Evolutionary conservation across 805 yeast genomes (phyloP).

Genomic region (Starmerella davenportii): DNA sequence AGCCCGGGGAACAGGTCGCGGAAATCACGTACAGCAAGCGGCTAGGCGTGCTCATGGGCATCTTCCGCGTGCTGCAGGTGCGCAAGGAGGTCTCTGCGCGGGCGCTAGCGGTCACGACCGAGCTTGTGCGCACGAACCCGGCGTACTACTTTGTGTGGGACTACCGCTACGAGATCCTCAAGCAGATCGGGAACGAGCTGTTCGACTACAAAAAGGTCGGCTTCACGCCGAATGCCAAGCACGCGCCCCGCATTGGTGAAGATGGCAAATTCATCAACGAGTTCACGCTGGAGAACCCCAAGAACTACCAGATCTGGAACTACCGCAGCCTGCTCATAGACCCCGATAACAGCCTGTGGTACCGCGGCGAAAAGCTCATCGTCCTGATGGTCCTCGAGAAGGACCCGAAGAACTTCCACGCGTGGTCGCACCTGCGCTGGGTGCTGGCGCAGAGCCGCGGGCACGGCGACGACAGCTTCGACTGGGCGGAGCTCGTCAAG

Average conservation of each 20-base stretch:
- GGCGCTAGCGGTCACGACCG: slow-evolving; percentile 47
- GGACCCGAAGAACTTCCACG: slow-evolving; percentile 86
- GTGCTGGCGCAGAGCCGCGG: slow-evolving; percentile 31
- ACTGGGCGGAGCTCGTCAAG: slow-evolving; percentile 24
- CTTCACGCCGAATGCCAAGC: slow-evolving; percentile 17
- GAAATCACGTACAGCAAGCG: slow-evolving; percentile 46
- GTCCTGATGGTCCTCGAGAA: slow-evolving; percentile 49
- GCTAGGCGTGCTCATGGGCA: slow-evolving; percentile 43
- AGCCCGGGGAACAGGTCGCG: slow-evolving; percentile 21
- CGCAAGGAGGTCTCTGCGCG: slow-evolving; percentile 48
- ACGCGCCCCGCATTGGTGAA: slow-evolving; percentile 16
- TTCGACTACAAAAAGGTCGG: slow-evolving; percentile 14
- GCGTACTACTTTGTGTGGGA: slow-evolving; percentile 88
- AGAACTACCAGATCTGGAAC: slow-evolving; percentile 96
- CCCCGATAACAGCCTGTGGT: slow-evolving; percentile 18
- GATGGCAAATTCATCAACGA: slow-evolving; percentile 71
- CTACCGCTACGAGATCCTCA: slow-evolving; percentile 22
- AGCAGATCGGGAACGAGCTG: slow-evolving; percentile 21
- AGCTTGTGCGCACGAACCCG: slow-evolving; percentile 50
- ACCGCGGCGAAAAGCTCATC: slow-evolving; percentile 43
- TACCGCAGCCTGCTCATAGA: slow-evolving; percentile 53
- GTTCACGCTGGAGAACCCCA: slow-evolving; percentile 57
- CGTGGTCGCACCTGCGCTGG: slow-evolving; percentile 90
- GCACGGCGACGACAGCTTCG: slow-evolving; percentile 3
- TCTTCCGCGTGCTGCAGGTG: slow-evolving; percentile 41